Evolutionary conservation across 257 asterid species (phyloP).

Genomic region (Solanum etuberosum): DNA sequence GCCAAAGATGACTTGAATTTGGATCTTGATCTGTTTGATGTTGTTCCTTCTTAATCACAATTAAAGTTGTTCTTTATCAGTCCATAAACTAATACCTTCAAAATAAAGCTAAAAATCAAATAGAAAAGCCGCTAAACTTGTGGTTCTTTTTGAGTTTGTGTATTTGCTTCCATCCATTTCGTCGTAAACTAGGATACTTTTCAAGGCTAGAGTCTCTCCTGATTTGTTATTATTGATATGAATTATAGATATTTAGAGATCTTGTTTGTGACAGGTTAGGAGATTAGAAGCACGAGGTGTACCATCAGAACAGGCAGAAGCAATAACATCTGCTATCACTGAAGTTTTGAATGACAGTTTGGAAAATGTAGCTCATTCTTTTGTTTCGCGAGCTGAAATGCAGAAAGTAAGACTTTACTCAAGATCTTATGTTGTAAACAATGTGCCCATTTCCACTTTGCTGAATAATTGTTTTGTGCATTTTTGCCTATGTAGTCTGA

Average conservation of each 20-base stretch:
- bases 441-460: background rate
- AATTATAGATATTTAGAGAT: background rate
- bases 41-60: background rate
- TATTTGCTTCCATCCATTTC: background rate
- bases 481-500: slow-evolving; percentile 21
- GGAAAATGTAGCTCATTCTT: slow-evolving; percentile 46
- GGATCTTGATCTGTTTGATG: background rate
- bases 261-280: slow-evolving; percentile 27
- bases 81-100: background rate
- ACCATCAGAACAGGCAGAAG: slow-evolving; percentile 53
- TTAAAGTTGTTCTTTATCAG: background rate
- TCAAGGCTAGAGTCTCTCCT: background rate
- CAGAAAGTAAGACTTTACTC: slow-evolving; percentile 33
- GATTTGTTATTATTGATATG: background rate
- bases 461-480: background rate
- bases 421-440: background rate
- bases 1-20: background rate
- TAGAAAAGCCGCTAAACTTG: background rate
- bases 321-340: slow-evolving; percentile 51
- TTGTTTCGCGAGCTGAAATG: slow-evolving; percentile 42
- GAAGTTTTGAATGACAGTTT: slow-evolving; percentile 45
- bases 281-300: slow-evolving; percentile 56
- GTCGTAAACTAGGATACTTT: background rate
- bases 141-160: background rate
- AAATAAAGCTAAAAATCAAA: background rate